Evolutionary conservation across 2,329 filamentous ascomycete genomes (phyloP).

Genomic region (Ophiostoma populinum): DNA sequence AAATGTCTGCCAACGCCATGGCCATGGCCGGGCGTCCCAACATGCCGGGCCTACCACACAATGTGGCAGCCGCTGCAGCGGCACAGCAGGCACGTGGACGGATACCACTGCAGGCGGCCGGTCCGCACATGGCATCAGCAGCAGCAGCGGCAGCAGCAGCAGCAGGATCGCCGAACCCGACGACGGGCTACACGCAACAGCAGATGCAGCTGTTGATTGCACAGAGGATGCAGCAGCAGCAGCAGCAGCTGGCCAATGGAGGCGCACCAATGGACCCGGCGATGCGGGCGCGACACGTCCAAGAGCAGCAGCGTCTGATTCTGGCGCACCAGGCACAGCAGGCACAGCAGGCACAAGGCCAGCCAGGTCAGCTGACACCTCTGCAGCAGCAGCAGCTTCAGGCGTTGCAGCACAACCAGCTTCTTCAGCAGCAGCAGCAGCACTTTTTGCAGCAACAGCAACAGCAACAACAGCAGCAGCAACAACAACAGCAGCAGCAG

Average conservation of each 20-base stretch:
- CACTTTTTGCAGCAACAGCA: conserved; percentile 16
- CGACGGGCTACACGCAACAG: conserved; percentile 30
- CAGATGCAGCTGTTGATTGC: conserved; percentile 14
- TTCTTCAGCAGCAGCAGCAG: conserved; percentile 38
- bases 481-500: conserved; percentile 31
- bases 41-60: conserved; percentile 22
- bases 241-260: conserved; percentile 8
- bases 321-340: conserved; percentile 40
- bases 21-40: conserved; percentile 23
- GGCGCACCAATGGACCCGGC: conserved; percentile 31
- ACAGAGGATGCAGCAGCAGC: conserved; percentile 40
- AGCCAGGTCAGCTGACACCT: conserved; percentile 34
- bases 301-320: conserved; percentile 40
- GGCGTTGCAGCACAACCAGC: conserved; percentile 24
- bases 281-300: conserved; percentile 47
- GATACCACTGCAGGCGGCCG: conserved; percentile 35
- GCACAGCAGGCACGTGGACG: conserved; percentile 33
- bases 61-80: conserved; percentile 23
- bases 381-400: conserved; percentile 15
- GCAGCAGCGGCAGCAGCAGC: not conserved
- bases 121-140: conserved; percentile 1
- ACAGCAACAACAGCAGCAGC: conserved; percentile 26
- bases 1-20: conserved; percentile 18
- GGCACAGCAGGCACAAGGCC: conserved; percentile 15
- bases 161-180: conserved; percentile 15